These are phyloP conservation scores for Primulina tabacum DNA, from an alignment of 257 asterid genomes.

Conservation along the genomic window DNA sequence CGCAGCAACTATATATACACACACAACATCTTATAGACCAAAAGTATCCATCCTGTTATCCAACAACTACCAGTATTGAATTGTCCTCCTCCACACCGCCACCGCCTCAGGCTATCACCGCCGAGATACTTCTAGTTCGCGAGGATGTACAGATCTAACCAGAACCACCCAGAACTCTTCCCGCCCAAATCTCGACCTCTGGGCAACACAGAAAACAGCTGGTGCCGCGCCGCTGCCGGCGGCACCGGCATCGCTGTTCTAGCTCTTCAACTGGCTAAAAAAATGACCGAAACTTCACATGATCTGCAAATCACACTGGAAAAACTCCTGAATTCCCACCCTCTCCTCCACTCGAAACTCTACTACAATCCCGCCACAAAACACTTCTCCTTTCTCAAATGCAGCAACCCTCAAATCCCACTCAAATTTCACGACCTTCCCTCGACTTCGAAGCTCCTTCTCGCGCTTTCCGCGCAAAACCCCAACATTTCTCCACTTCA, in stretches of 20 bases:
- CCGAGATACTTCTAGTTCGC: no score
- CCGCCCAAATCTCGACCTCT: slow-evolving; percentile 20
- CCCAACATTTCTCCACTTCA: slow-evolving; percentile 35
- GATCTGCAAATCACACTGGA: slow-evolving; percentile 30
- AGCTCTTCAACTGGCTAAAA: slow-evolving; percentile 36
- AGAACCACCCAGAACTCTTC: neutral
- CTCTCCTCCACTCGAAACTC: slow-evolving; percentile 50
- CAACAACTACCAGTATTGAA: no score
- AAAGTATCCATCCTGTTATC: no score
- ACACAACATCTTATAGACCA: no score
- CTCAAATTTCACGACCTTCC: slow-evolving; percentile 16
- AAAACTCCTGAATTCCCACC: slow-evolving; percentile 46
- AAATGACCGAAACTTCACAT: slow-evolving; percentile 21
- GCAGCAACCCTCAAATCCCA: slow-evolving; percentile 4
- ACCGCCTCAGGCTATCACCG: no score
- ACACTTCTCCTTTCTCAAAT: slow-evolving; percentile 38
- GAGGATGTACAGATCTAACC: slow-evolving; percentile 16
- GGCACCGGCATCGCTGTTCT: slow-evolving; percentile 74
- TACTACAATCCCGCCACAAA: slow-evolving; percentile 48
- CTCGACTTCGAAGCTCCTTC: slow-evolving; percentile 37
- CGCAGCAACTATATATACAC: no score
- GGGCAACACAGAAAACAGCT: slow-evolving; percentile 58
- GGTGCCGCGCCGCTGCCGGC: slow-evolving; percentile 61
- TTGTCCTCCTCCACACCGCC: no score
- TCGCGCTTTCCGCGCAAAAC: neutral